Evolutionary conservation across 2,329 filamentous ascomycete species (phyloP), one percentile per base, ranked within the genome.

Genomic region (Beauveria australis): DNA sequence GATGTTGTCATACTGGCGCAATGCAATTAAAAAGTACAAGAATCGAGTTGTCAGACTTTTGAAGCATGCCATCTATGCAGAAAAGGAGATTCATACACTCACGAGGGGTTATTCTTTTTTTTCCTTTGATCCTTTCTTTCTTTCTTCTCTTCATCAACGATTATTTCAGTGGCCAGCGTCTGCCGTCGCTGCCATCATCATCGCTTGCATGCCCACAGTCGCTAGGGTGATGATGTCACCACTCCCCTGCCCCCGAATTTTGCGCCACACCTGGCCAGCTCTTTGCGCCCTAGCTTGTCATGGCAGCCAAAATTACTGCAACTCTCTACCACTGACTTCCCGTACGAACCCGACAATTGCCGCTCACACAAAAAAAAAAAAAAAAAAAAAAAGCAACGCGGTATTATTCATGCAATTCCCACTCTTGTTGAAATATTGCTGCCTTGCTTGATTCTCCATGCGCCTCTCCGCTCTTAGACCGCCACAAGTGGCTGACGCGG

Each of bases 141-240:
- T 16, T n/a, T 30, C 14, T 26, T 30, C 47, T 16, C 26, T 10
- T 18, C 48, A 19, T n/a, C 26, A 33, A 22, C 33, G 14, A 37
- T 6, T 19, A 19, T 19, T 19, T 5, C 40, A 46, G 9, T 22
- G 2, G 22, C 22, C 40, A 14, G 3, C 18, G 12, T 22, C 37
- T 46, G 24, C 26, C 12, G 22, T 14, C 5, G 33, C 24, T 37
- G 41, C n/a, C 3, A 7, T 37, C 43, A 26, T 18, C 4, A 1
- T 30, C 24, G 10, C 4, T 10, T 40, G 44, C 53, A 44, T 51
- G 53, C 53, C 46, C 41, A 40, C 40, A 62, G 64, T 66, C 62
- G 61, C 62, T 58, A 51, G 57, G 56, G 56, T 59, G 63, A 72
- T 73, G 71, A 73, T 70, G 71, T 73, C 71, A 73, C 68, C 66